Evolutionary conservation across 179 eudicot species (phyloP), one percentile per base, ranked within the genome.

Genomic region (Spergularia azorica): DNA sequence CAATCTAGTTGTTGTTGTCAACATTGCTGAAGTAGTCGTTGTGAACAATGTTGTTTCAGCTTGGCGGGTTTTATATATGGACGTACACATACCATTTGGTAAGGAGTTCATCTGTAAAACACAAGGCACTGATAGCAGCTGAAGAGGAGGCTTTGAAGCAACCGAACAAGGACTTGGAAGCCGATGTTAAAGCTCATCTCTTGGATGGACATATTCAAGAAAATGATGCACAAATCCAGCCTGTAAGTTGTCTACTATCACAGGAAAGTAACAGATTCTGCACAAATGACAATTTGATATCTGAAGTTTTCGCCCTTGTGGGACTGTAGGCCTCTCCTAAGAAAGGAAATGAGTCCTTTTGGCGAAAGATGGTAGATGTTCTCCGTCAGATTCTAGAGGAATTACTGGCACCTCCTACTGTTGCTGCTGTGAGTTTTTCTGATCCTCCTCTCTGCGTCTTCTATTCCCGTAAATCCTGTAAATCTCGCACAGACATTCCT

Each of bases 61-160:
- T 94, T 80, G 94, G 95, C 5, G 92, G 92, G 18, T 82, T 92
- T 76, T 93, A 65, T 87, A 87, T 95, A 83, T 95, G 99, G 99
- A 93, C 99, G 41, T 87, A 84, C 78, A 83, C 90, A 54, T 95
- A 84, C 84, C 97, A 93, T 58, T 64, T 93, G 59, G 76, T 95
- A 38, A 77, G 84, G 84, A 84, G 85, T 75, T 89, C 95, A 1
- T 83, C 90, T 0, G 21, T 74, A 18, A 89, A 80, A 67, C 84
- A 76, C 55, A 83, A 71, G 71, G 86, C 81, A 71, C 66, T 84
- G 15, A 26, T 70, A 80, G 83, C 75, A 50, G 82, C 83, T 11
- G 81, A 86, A 58, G 86, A 85, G 36, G 71, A 60, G 62, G 70
- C 76, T 51, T 12, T 41, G 15, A 88, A 73, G 83, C 64, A 79